Evolutionary conservation across 2,329 filamentous ascomycete genomes (phyloP).

Genomic region (Fusarium solani-melongenae): DNA sequence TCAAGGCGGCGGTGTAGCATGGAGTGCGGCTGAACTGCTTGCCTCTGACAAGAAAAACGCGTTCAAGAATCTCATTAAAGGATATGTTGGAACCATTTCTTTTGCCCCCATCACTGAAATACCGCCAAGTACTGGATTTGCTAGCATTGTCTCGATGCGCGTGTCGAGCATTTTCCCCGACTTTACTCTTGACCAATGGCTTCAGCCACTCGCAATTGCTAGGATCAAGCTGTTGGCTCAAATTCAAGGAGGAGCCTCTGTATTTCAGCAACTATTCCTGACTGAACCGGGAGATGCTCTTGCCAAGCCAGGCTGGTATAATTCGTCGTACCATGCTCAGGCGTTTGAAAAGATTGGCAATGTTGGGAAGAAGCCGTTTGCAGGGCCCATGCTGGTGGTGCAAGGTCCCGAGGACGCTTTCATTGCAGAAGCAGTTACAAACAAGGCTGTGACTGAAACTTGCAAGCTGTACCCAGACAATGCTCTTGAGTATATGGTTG

Average conservation of each 20-base stretch:
- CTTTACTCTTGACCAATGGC: slow-evolving; percentile 28
- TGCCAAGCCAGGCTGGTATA: neutral
- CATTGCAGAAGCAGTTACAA: neutral
- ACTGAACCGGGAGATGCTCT: accelerated
- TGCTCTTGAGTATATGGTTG: neutral
- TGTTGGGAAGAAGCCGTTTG: neutral
- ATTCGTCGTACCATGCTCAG: slow-evolving; percentile 6
- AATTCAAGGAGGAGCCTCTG: slow-evolving; percentile 1
- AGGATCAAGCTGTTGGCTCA: slow-evolving; percentile 8
- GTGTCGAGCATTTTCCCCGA: slow-evolving; percentile 12
- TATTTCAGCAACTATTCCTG: slow-evolving; percentile 5
- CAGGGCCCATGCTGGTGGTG: neutral
- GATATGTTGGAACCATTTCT: slow-evolving; percentile 23
- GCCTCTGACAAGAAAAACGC: slow-evolving; percentile 26
- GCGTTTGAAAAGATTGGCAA: slow-evolving; percentile 6
- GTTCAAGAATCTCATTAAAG: neutral
- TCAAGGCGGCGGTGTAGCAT: slow-evolving; percentile 58
- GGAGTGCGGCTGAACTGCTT: slow-evolving; percentile 46
- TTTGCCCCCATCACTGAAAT: slow-evolving; percentile 14
- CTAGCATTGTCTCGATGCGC: neutral
- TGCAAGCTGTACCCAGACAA: accelerated
- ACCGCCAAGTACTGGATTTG: neutral
- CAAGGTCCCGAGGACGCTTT: neutral
- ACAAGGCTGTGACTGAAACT: neutral
- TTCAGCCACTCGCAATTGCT: slow-evolving; percentile 15